Evolutionary conservation across 305 asterid species (phyloP), one percentile per base, ranked within the genome.

Genomic region (Euphrasia arctica): DNA sequence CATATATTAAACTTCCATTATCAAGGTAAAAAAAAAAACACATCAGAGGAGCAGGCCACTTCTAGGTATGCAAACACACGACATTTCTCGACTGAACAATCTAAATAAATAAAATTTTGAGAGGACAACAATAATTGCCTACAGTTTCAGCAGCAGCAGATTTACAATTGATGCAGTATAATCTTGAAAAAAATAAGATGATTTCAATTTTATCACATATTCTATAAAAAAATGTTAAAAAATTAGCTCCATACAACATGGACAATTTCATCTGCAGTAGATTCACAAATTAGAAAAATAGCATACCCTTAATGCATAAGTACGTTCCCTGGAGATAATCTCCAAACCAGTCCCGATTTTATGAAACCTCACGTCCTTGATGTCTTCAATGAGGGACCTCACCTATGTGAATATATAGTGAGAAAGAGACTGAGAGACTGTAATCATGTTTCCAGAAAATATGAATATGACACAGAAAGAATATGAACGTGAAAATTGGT

Each of bases 311-410:
- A 89, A 65, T 7, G 89, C 95, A 73, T 74, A 82, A 61, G 95
- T 81, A 42, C 89, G 85, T 57, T 83, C 95, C 70, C 73, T 84
- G 0, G 97, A 78, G 67, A 89, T 92, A 48, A 81, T 83, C 77
- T 89, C 97, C 83, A 92, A 75, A 55, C 98, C 93, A 51, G 85
- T 84, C 58, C 98, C 96, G 51, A 87, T 80, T 77, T 92, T 92
- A 81, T 89, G 96, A 84, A 92, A 92, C 48, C 97, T 76, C 71
- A 92, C 98, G 58, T 85, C 97, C 80, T 87, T 92, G 79, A 92
- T 89, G 76, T 92, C 97, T 80, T 92, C 98, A 70, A 92, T 80
- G 57, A 92, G 91, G 49, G 97, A 92, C 74, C 95, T 82, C 70
- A 89, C 97, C 98, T 52, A 18, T 27, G 32, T 28, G 34, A 49